Percentiles rank a stretch among this genome's conserved stretches.
phyloP scores from a whole-genome alignment of 805 yeast genomes.

The Nakazawaea holstii region DNA sequence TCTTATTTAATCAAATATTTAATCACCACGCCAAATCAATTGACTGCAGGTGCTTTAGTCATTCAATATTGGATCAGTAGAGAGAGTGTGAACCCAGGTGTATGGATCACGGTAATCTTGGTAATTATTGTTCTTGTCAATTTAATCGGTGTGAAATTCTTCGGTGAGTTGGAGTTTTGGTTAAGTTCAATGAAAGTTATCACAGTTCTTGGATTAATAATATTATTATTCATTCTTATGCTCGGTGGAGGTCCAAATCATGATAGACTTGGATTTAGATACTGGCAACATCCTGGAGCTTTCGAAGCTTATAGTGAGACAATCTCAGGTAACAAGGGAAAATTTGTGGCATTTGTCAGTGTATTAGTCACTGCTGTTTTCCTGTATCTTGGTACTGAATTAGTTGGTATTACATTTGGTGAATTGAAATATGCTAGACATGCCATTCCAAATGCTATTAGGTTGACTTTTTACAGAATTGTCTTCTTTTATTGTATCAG shows the following conservation, averaged over 20 bases:
- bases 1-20: slow-evolving; percentile 46
- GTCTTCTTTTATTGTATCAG: slow-evolving; percentile 46
- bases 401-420: slow-evolving; percentile 42
- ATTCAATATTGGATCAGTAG: slow-evolving; percentile 44
- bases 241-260: slow-evolving; percentile 76
- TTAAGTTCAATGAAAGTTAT: slow-evolving; percentile 59
- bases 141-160: slow-evolving; percentile 42
- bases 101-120: slow-evolving; percentile 42
- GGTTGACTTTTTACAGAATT: slow-evolving; percentile 50
- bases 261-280: slow-evolving; percentile 47
- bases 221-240: slow-evolving; percentile 58
- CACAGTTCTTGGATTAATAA: slow-evolving; percentile 61
- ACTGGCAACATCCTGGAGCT: slow-evolving; percentile 40
- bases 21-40: slow-evolving; percentile 50
- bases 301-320: slow-evolving; percentile 34
- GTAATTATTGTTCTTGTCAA: slow-evolving; percentile 36
- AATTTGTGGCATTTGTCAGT: slow-evolving; percentile 48
- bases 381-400: slow-evolving; percentile 46
- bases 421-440: slow-evolving; percentile 44
- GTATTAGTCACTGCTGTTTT: slow-evolving; percentile 47
- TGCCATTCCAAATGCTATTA: slow-evolving; percentile 47
- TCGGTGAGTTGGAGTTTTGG: slow-evolving; percentile 50
- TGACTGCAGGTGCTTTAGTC: slow-evolving; percentile 51
- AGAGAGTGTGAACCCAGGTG: slow-evolving; percentile 46
- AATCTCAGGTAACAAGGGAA: slow-evolving; percentile 38